Conservation (phyloP, 2,329 filamentous ascomycete genomes). For the Albophoma yamanashiensis region DNA sequence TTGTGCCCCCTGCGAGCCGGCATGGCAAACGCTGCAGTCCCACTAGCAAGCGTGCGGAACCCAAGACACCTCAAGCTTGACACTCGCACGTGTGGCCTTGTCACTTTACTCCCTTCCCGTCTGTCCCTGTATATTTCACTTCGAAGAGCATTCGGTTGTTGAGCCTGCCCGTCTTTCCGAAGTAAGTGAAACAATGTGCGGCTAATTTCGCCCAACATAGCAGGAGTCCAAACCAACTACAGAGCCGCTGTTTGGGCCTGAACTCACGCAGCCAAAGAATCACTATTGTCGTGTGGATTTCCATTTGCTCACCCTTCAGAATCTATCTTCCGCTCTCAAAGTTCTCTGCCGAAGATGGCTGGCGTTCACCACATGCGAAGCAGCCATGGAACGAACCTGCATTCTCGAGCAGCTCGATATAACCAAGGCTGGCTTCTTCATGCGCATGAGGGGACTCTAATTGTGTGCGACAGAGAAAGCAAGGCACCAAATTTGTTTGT, state of each 20-base stretch:
- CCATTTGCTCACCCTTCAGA: not conserved
- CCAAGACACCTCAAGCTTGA: not conserved
- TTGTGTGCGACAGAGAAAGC: not conserved
- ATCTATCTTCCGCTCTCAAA: not conserved
- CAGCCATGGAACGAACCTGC: not conserved
- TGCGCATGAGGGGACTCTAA: not conserved
- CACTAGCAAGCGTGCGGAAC: not conserved
- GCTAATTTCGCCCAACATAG: too few species aligned
- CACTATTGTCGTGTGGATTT: too few species aligned
- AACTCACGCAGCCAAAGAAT: too few species aligned
- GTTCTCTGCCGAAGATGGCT: not conserved
- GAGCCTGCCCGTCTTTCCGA: too few species aligned
- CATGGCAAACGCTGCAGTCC: not conserved
- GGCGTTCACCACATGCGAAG: not conserved
- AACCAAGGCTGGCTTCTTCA: not conserved
- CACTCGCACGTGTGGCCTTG: not conserved
- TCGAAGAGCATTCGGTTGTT: too few species aligned
- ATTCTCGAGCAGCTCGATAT: not conserved
- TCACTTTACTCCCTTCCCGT: too few species aligned
- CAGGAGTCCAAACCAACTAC: too few species aligned
- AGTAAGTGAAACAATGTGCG: too few species aligned
- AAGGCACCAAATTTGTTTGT: too few species aligned
- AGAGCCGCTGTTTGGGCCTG: too few species aligned
- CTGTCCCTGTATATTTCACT: too few species aligned
- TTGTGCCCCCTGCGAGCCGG: not conserved